These are phyloP conservation scores for Coccomyxa sp. DNA, from an alignment of 139 green algal genomes.

Conservation along the genomic window DNA sequence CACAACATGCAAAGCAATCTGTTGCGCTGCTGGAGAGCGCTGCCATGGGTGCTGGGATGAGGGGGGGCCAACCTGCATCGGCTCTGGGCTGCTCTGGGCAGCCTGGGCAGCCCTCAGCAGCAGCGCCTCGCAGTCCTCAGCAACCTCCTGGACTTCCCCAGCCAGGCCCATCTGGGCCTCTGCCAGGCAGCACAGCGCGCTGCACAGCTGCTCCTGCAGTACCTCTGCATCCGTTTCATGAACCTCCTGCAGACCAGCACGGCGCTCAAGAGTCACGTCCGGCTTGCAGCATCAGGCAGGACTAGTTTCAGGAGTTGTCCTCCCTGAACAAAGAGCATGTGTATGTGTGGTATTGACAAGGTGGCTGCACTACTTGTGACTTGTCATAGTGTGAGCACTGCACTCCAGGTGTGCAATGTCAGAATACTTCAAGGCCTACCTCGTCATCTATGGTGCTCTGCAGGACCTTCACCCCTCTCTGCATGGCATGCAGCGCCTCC, in stretches of 20 bases:
- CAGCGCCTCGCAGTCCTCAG: slow-evolving; percentile 41
- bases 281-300: too few species aligned
- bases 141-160: slow-evolving; percentile 6
- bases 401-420: too few species aligned
- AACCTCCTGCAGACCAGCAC: background rate
- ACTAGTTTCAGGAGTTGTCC: too few species aligned
- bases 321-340: too few species aligned
- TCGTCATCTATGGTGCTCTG: slow-evolving; percentile 15
- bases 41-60: too few species aligned
- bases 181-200: background rate
- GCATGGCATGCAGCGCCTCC: slow-evolving; percentile 21
- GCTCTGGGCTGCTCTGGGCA: slow-evolving; percentile 57
- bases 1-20: too few species aligned
- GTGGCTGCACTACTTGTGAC: too few species aligned
- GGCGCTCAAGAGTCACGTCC: background rate
- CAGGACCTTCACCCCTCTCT: slow-evolving; percentile 43
- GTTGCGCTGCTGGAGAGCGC: background rate
- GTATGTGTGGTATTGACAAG: too few species aligned
- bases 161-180: background rate
- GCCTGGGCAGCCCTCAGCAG: slow-evolving; percentile 30
- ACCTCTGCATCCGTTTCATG: background rate
- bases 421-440: too few species aligned
- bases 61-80: slow-evolving; percentile 38
- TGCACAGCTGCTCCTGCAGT: slow-evolving; percentile 1
- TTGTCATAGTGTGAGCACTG: too few species aligned